Evolutionary conservation across 768 basidiomycete genomes (phyloP), one percentile per base, ranked within the genome.

Genomic region (Hericium coralloides): DNA sequence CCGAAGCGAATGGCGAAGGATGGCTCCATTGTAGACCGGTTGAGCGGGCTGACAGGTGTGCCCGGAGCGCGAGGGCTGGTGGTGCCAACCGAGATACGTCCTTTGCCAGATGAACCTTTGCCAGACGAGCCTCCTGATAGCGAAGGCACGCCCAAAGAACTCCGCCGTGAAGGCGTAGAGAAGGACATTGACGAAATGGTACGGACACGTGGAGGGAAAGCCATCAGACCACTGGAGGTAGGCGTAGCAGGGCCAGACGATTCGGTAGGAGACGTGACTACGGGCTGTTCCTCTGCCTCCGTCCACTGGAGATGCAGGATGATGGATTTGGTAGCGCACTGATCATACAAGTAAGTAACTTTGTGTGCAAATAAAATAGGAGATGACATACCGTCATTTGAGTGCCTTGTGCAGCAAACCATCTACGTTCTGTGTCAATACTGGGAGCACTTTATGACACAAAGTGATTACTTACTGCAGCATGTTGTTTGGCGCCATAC

Each of bases 251-350:
- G 64, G 4, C 55, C 8, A 12, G 59, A 45, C 25, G 69, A 47
- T 26, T 66, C 58, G 51, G 25, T 58, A 53, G 26, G 63, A 52
- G 3, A 63, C 50, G 17, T 54, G 26, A 55, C 38, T 6, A 59
- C 60, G 48, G 64, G 60, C 38, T 64, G 63, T 22, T 67, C 69
- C n/a, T 75, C 81, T 10, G 78, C 80, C 68, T 92, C 88, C 58
- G 85, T 85, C 91, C 91, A 93, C 68, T 92, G 88, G 2, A 93
- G 71, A 64, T 92, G 91, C 41, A 93, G 67, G 56, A 93, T 90
- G 18, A 92, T 75, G 2, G 87, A 89, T 69, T 93, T 93, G 0
- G 91, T 93, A 1, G 91, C 91, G 63, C 91, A 93, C 91, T 92
- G 53, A 4, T 52, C 37, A 26, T 15, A n/a, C 38, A 17, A 0